Evolutionary conservation across 2,329 filamentous ascomycete species (phyloP), one percentile per base, ranked within the genome.

Genomic region (Sporothrix protearum): DNA sequence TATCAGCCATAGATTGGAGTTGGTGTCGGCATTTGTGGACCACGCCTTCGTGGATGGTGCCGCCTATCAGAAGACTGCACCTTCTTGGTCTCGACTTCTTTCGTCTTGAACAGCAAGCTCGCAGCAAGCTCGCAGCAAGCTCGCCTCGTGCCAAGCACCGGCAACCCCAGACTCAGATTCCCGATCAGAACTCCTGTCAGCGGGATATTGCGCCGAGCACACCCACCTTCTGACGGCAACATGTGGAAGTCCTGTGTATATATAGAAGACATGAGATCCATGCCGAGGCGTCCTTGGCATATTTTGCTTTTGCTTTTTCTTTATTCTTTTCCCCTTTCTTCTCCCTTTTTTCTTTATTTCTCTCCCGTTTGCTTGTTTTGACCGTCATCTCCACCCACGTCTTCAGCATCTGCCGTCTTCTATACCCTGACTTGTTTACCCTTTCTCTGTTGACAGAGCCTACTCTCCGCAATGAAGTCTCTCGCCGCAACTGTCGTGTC

Each of bases 391-490:
- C 45, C 14, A 22, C 45, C 10, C 42, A 25, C 39, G 36, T 66
- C 36, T 12, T 28, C 39, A 25, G 7, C 7, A 36, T n/a, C 45
- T 39, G 9, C 5, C 30, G 57, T 22, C 16, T 22, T 22, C 14
- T 7, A 22, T 61, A 36, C 7, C 57, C 22, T 39, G 2, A 22
- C 25, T 61, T 39, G 30, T 61, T 61, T 16, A 59, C 30, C 19
- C 9, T 5, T 8, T 61, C 55, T 22, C 16, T 22, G 6, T n/a
- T 66, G 14, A 5, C 25, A 2, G 14, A 19, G n/a, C 45, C 22
- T 16, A 9, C 4, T 14, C 30, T 3, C 28, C 68, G 76, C 73
- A 53, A 79, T 80, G 79, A 79, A 79, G 75, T 72, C 76, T 45
- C 71, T 79, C n/a, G 71, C 69, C 25, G 69, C 77, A 42, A 64